Conservation (phyloP, 345 rosid genomes). For the Aegle marmelos region DNA sequence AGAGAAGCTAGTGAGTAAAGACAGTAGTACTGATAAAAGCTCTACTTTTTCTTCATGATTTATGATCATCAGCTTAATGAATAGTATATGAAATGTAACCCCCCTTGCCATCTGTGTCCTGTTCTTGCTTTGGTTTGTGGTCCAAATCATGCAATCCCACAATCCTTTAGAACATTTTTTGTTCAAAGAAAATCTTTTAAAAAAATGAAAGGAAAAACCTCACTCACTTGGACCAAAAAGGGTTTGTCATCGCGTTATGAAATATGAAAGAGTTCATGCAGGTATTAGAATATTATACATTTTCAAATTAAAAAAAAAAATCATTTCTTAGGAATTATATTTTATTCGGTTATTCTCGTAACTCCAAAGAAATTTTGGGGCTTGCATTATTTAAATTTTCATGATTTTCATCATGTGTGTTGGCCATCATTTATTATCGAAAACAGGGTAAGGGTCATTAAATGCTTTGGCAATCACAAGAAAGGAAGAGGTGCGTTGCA, state of each 20-base stretch:
- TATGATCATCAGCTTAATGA: neutral
- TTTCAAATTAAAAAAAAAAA: neutral
- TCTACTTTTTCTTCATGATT: neutral
- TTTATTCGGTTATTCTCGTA: neutral
- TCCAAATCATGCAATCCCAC: neutral
- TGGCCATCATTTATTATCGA: neutral
- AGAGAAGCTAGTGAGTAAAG: constrained; percentile 10
- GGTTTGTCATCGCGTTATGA: too few relatives aligned
- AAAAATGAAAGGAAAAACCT: too few relatives aligned
- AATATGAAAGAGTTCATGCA: too few relatives aligned
- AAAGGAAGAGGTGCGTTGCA: neutral
- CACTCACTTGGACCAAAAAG: too few relatives aligned
- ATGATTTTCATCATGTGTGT: neutral
- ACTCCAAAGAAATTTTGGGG: neutral
- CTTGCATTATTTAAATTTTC: neutral
- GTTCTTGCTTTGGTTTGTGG: constrained; percentile 1
- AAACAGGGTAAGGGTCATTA: neutral
- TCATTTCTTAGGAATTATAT: neutral
- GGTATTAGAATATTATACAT: too few relatives aligned
- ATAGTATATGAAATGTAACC: constrained; percentile 12
- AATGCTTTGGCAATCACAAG: constrained; percentile 1
- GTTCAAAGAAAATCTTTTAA: too few relatives aligned
- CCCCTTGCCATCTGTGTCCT: constrained; percentile 19
- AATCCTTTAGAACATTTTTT: too few relatives aligned
- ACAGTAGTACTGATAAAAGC: constrained; percentile 26